Base-by-base conservation (phyloP, 371 early-diverging fungal species). In the Mucor irregularis region DNA sequence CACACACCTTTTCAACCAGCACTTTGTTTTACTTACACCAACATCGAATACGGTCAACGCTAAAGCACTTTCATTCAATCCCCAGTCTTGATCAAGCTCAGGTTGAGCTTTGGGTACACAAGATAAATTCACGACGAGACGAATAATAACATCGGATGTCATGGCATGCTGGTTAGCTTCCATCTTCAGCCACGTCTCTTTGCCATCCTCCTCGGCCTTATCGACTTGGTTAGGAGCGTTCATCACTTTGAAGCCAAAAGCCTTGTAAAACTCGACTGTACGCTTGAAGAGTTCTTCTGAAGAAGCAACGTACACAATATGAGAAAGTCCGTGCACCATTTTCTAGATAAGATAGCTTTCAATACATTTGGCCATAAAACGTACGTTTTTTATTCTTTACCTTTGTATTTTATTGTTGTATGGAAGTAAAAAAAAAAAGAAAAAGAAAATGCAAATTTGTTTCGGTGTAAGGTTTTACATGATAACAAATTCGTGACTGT, bases 281-380 rank as follows among this genome's bases (percentile, higher is more conserved):
- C 16, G 30, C 33, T 50, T 30, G 25, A 54, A 64, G 2, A 53
- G 44, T 33, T 64, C 61, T 19, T 45, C 26, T 1, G 61, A 47
- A 25, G 45, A 50, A 9, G 69, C 62, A 22, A 39, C 37, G n/a
- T 47, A 58, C 7, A 64, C 55, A 16, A 68, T 52, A 39, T 68
- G 69, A 29, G 69, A 68, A 33, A 65, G 62, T 5, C 65, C 69
- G 45, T 64, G 53, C 13, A 56, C 61, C 61, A 68, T 63, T 21
- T 42, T n/a, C n/a, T n/a, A n/a, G n/a, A n/a, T n/a, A n/a, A n/a
- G n/a, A n/a, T n/a, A n/a, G n/a, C n/a, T n/a, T n/a, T n/a, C n/a
- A n/a, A n/a, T n/a, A n/a, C n/a, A n/a, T n/a, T n/a, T n/a, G n/a
- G n/a, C n/a, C n/a, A n/a, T n/a, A n/a, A n/a, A n/a, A n/a, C n/a